Conservation (phyloP, 2,329 filamentous ascomycete species). For the Aspergillus sp. region DNA sequence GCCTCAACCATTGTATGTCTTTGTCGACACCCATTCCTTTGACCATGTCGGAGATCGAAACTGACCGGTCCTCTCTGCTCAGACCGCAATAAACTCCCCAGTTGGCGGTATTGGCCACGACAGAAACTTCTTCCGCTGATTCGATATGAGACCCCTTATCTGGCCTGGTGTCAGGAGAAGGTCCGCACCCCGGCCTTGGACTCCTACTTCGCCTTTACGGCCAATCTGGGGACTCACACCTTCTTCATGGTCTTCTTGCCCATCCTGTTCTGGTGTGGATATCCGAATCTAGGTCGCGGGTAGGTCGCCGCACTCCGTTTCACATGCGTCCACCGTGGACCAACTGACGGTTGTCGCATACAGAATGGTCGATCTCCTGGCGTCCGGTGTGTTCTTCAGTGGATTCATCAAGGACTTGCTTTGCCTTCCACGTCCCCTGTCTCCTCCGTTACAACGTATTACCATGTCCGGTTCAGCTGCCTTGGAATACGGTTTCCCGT, state of each 20-base stretch:
- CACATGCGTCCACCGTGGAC: background rate
- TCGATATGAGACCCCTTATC: constrained; percentile 91
- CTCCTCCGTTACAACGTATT: constrained; percentile 87
- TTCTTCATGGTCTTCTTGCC: constrained; percentile 98
- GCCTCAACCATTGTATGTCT: constrained; percentile 69
- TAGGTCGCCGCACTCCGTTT: constrained; percentile 48
- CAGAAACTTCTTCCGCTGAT: constrained; percentile 81
- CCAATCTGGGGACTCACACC: constrained; percentile 94
- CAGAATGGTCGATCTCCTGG: constrained; percentile 69
- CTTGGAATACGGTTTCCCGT: constrained; percentile 95
- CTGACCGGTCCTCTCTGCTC: constrained; percentile 16
- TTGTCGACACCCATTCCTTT: background rate
- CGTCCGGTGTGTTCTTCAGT: constrained; percentile 78
- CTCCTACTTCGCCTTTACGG: constrained; percentile 94
- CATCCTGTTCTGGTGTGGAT: constrained; percentile 95
- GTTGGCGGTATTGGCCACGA: constrained; percentile 85
- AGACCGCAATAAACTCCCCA: constrained; percentile 81
- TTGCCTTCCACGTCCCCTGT: constrained; percentile 86
- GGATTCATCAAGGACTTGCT: constrained; percentile 93
- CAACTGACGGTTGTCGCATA: background rate
- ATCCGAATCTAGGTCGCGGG: constrained; percentile 81
- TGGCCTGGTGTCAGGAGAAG: constrained; percentile 79
- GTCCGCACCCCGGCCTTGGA: constrained; percentile 82
- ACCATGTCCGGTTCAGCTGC: constrained; percentile 96
- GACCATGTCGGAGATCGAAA: background rate